Conservation (phyloP, 805 yeast species). For the Starmerella riodocensis region DNA sequence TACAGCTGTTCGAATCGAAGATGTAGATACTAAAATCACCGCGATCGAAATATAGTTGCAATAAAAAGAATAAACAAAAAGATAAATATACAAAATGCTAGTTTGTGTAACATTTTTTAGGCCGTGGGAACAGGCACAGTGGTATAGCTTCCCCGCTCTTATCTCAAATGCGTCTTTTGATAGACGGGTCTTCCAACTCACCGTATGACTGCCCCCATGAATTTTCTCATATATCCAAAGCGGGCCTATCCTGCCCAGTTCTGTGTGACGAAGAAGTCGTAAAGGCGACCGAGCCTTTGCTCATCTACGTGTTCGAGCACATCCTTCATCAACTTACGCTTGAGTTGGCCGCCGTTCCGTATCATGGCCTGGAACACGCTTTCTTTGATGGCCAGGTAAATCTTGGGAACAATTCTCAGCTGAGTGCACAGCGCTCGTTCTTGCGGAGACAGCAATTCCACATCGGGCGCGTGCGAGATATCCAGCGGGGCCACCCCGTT, state of each 20-base stretch:
- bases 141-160: no score
- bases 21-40: conserved; percentile 8
- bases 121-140: no score
- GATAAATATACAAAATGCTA: not conserved
- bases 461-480: conserved; percentile 57
- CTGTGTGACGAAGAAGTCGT: conserved; percentile 85
- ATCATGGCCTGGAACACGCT: conserved; percentile 75
- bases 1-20: conserved; percentile 17
- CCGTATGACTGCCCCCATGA: no score
- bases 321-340: conserved; percentile 76
- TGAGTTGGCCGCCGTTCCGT: conserved; percentile 69
- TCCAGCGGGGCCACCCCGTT: conserved; percentile 28
- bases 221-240: no score
- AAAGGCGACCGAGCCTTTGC: conserved; percentile 70
- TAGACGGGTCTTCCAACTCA: no score
- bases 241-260: conserved; percentile 61
- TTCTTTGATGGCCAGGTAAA: conserved; percentile 85
- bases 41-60: not conserved
- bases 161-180: no score
- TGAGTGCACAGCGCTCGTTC: conserved; percentile 78
- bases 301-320: conserved; percentile 65
- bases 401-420: conserved; percentile 78
- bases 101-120: no score
- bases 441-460: conserved; percentile 67
- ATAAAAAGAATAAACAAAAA: not conserved